Percentiles rank a stretch among this genome's conserved stretches.
Conservation (phyloP, 306 rosid species). For the Trifolium dubium region DNA sequence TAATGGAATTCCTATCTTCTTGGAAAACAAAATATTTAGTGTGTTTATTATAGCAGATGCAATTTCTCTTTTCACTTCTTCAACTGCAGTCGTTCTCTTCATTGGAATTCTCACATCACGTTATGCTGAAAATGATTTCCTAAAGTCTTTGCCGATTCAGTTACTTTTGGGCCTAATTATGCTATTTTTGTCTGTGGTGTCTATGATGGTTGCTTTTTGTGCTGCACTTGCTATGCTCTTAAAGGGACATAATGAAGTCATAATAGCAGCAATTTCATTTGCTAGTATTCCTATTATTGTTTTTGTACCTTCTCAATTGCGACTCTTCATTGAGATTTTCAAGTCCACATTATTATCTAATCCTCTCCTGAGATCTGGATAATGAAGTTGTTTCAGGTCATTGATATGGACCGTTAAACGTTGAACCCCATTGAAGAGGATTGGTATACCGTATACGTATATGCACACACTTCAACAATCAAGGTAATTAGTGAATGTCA, state of each 20-base stretch:
- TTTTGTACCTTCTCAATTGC: too few relatives aligned
- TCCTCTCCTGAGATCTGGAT: too few relatives aligned
- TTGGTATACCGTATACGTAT: too few relatives aligned
- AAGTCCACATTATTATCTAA: too few relatives aligned
- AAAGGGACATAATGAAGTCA: neutral
- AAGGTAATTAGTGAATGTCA: too few relatives aligned
- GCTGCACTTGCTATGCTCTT: neutral
- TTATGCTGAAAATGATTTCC: neutral
- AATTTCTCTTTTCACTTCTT: neutral
- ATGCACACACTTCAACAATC: too few relatives aligned
- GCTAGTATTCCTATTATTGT: too few relatives aligned
- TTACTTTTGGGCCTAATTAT: neutral
- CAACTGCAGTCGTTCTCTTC: slow-evolving; percentile 14
- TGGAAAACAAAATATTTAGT: neutral
- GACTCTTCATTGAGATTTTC: too few relatives aligned
- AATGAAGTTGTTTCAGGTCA: too few relatives aligned
- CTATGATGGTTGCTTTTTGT: slow-evolving; percentile 10
- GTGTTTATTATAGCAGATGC: slow-evolving; percentile 20
- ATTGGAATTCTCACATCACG: slow-evolving; percentile 14
- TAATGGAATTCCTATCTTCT: neutral
- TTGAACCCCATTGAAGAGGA: too few relatives aligned
- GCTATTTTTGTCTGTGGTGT: neutral
- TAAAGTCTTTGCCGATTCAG: neutral
- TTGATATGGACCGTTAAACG: too few relatives aligned
- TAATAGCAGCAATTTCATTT: neutral